Base-by-base conservation (phyloP, 2,329 filamentous ascomycete genomes). In the Mycosphaerella arachidis region DNA sequence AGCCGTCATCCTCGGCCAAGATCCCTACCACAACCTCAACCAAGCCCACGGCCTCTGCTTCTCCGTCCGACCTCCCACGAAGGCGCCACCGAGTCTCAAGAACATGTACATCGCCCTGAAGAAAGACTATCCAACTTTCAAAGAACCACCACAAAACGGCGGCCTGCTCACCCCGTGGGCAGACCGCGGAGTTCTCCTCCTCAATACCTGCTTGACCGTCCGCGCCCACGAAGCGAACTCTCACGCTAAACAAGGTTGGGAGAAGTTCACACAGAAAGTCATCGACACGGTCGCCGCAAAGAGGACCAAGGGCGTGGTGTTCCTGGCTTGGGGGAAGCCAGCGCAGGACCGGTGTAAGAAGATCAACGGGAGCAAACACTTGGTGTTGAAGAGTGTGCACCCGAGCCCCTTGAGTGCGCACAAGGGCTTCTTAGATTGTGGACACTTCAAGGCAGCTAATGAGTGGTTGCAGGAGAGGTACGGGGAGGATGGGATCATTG, bases 11-110 rank as follows among this genome's bases (percentile, higher is more conserved):
- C 77, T 97, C 57, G 94, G 94, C 66, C 94, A 99, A 78, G 94
- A 99, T 74, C 94, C 94, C 2, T 99, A 99, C 76, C 94, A 99
- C 79, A 96, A 96, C 74, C 75, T 86, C 74, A 95, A 95, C 75
- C 94, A 99, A 81, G 94, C 94, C 54, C 94, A 97, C 75, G 94
- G 94, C 48, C 86, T 99, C 60, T 93, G 90, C 73, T 99, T 99
- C 82, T 96, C 91, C 52, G 92, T 97, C 57, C 90, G 90, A 9
- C 88, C 93, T 3, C 94, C 94, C 0, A 96, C 91, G 0, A 85
- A 85, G 4, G 91, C 93, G 1, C 94, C 94, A 0, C 92, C 93
- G 0, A 96, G 91, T 0, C 86, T 99, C 16, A 85, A 86, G 69
- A 99, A 99, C 78, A 97, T 99, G 78, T 99, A 95, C 81, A 92